Base-by-base conservation (phyloP, 306 rosid genomes). In the Adenanthera pavonina region DNA sequence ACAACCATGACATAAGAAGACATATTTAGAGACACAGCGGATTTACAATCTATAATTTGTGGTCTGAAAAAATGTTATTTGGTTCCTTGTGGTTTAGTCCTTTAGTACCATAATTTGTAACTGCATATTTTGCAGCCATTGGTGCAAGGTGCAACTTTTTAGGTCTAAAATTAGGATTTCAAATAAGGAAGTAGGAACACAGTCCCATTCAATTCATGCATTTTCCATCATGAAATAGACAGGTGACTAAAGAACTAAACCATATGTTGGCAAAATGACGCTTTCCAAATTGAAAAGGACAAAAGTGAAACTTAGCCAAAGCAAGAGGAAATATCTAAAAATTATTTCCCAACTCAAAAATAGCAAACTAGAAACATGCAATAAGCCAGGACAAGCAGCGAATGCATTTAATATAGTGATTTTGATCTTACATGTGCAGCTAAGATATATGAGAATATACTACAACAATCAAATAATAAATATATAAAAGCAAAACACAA, bases 121-220 rank as follows among this genome's bases (percentile, higher is more conserved):
- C 17, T 7, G 69, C 66, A 48, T 74, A 52, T 53, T 36, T 49
- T 47, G 3, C 8, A 38, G 59, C 41, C 49, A 47, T 13, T 40
- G 38, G 53, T 68, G 30, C 30, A 25, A 25, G 43, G 6, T 13
- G 19, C n/a, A 75, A 34, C 44, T 70, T 52, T 33, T 68, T 33
- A 33, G 16, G 38, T 67, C 36, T 48, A 15, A 72, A 72, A 65
- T 12, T 73, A 44, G 74, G 51, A 70, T 43, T 80, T 56, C 43
- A 41, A n/a, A 65, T 59, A 36, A 40, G 43, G 44, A 57, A 46
- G 25, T 44, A 40, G 46, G 73, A 69, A 57, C 46, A 43, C 49
- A 35, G 14, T 0, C 3, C 3, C 41, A 8, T 61, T 33, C 43
- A 61, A 33, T n/a, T 61, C n/a, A 34, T 66, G 49, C 48, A 36